Conservation (phyloP, 306 rosid genomes). For the Prunus mume region DNA sequence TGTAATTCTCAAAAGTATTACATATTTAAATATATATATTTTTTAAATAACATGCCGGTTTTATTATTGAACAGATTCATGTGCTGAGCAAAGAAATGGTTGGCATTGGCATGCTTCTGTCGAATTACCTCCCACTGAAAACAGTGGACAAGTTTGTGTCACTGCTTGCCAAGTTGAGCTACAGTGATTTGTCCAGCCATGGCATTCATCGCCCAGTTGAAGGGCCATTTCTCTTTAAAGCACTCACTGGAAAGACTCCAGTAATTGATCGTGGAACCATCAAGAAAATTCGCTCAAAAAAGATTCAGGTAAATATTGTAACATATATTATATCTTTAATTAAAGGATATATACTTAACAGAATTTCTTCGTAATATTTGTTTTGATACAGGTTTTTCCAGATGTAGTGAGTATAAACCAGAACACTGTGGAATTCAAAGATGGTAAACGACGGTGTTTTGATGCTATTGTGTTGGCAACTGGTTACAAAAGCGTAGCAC, state of each 20-base stretch:
- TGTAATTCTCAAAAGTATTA: too few species aligned
- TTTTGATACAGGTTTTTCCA: constrained; percentile 2
- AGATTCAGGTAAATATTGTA: constrained; percentile 37
- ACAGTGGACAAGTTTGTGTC: constrained; percentile 46
- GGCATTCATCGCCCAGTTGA: constrained; percentile 43
- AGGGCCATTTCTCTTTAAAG: constrained; percentile 57
- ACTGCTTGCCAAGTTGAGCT: constrained; percentile 31
- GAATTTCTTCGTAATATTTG: background rate
- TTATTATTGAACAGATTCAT: constrained; percentile 39
- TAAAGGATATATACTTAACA: background rate
- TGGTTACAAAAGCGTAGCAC: constrained; percentile 8
- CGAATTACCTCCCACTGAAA: constrained; percentile 32
- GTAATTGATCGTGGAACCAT: constrained; percentile 51
- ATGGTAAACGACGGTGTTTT: background rate
- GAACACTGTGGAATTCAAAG: background rate
- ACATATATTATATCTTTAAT: background rate
- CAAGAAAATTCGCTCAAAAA: constrained; percentile 16
- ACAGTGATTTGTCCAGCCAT: constrained; percentile 39
- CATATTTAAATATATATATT: too few species aligned
- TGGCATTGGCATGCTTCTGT: constrained; percentile 30
- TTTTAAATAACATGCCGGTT: too few species aligned
- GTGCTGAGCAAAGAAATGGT: constrained; percentile 42
- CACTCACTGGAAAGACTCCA: constrained; percentile 28
- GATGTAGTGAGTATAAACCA: background rate
- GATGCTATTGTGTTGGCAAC: constrained; percentile 16